Evolutionary conservation across 2,329 filamentous ascomycete species (phyloP).

Genomic region (Trichothecium roseum): DNA sequence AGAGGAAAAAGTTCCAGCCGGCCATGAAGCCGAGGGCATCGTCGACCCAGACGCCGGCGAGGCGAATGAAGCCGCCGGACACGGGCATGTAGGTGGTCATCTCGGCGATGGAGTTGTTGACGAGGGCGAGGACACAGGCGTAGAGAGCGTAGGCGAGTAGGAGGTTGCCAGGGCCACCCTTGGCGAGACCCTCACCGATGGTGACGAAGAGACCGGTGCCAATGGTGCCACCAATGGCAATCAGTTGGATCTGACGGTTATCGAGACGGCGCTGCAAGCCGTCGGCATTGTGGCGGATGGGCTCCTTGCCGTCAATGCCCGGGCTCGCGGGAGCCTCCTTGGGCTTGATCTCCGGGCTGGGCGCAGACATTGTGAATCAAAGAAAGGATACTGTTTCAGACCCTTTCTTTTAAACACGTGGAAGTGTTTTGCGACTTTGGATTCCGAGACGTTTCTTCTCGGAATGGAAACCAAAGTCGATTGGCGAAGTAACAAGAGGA

Average conservation of each 20-base stretch:
- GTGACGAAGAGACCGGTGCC: slow-evolving; percentile 43
- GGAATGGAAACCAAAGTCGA: too few species aligned
- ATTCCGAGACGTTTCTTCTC: too few species aligned
- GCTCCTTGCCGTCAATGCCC: too few species aligned
- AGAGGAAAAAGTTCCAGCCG: slow-evolving; percentile 41
- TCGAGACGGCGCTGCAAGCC: slow-evolving; percentile 27
- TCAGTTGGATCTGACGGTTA: slow-evolving; percentile 40
- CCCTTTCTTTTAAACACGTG: too few species aligned
- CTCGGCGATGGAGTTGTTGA: slow-evolving; percentile 51
- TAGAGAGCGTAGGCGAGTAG: slow-evolving; percentile 46
- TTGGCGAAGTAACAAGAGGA: too few species aligned
- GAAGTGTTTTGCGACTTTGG: too few species aligned
- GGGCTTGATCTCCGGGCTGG: too few species aligned
- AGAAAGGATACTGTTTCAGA: too few species aligned
- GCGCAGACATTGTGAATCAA: too few species aligned
- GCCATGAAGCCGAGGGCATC: slow-evolving; percentile 44
- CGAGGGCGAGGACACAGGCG: slow-evolving; percentile 37
- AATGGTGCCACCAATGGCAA: slow-evolving; percentile 41
- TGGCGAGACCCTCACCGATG: slow-evolving; percentile 37
- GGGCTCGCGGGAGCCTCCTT: too few species aligned
- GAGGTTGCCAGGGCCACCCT: slow-evolving; percentile 28
- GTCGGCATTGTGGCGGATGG: slow-evolving; percentile 18
- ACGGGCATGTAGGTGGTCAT: slow-evolving; percentile 50
- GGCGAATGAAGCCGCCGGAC: slow-evolving; percentile 45
- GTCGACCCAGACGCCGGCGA: slow-evolving; percentile 48